Percentiles rank a stretch among this genome's conserved stretches.
phyloP scores from a whole-genome alignment of 2,329 filamentous ascomycete species.

The Aspergillus caelatus region DNA sequence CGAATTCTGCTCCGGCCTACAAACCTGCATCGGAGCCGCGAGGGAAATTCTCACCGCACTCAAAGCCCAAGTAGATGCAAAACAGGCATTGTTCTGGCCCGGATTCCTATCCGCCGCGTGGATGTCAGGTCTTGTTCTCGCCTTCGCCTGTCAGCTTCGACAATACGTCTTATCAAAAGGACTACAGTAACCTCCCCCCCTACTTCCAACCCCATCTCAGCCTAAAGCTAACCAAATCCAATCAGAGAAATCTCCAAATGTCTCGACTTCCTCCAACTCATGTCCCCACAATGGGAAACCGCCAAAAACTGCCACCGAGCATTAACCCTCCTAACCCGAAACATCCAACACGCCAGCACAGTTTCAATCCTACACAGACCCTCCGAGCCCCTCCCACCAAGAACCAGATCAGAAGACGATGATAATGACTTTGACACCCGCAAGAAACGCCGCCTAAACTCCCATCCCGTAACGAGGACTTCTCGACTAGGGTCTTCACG shows the following conservation, averaged over 20 bases:
- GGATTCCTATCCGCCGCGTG: slow-evolving; percentile 44
- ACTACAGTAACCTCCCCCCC: slow-evolving; percentile 24
- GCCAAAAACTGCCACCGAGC: slow-evolving; percentile 44
- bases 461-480: not conserved
- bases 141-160: slow-evolving; percentile 44
- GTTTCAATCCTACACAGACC: not conserved
- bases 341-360: slow-evolving; percentile 29
- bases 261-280: slow-evolving; percentile 33
- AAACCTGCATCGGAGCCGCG: slow-evolving; percentile 45
- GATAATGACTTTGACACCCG: not conserved
- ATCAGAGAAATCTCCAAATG: slow-evolving; percentile 42
- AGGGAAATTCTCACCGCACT: slow-evolving; percentile 42
- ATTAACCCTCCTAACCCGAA: slow-evolving; percentile 35
- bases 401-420: not conserved
- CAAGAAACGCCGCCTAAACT: not conserved
- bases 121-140: slow-evolving; percentile 46
- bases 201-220: not conserved
- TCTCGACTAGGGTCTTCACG: not conserved
- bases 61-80: slow-evolving; percentile 33
- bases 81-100: slow-evolving; percentile 43
- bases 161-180: slow-evolving; percentile 42
- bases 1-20: slow-evolving; percentile 44
- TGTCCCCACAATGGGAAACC: slow-evolving; percentile 45
- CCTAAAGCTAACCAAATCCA: not conserved
- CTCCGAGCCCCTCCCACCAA: not conserved